phyloP scores from a whole-genome alignment of 495 filamentous ascomycete species.

The Penicillium antarcticum region DNA sequence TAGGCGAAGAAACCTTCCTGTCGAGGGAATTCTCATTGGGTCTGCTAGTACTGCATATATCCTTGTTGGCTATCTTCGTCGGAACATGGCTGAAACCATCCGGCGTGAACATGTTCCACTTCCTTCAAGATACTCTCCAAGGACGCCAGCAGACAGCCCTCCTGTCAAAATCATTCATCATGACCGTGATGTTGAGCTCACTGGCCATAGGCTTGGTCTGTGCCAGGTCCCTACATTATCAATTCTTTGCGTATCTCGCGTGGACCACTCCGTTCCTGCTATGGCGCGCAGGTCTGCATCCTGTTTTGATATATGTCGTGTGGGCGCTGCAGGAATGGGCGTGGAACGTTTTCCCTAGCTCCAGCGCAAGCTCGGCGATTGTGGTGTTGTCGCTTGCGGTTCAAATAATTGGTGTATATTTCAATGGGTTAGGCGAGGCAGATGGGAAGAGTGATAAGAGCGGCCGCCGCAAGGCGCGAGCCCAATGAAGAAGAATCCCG shows the following conservation, averaged over 20 bases:
- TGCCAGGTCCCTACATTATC: slow-evolving; percentile 89
- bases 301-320: slow-evolving; percentile 62
- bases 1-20: slow-evolving; percentile 78
- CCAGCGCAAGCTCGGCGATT: slow-evolving; percentile 67
- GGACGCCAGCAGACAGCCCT: slow-evolving; percentile 52
- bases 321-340: slow-evolving; percentile 93
- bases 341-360: slow-evolving; percentile 97
- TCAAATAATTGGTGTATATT: slow-evolving; percentile 51
- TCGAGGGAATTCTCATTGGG: slow-evolving; percentile 67
- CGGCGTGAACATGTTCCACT: slow-evolving; percentile 40
- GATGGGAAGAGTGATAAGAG: slow-evolving; percentile 10
- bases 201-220: slow-evolving; percentile 85
- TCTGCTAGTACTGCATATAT: slow-evolving; percentile 67
- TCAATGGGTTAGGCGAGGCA: slow-evolving; percentile 20
- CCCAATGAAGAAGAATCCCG: slow-evolving; percentile 15
- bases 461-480: slow-evolving; percentile 15
- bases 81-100: slow-evolving; percentile 56
- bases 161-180: slow-evolving; percentile 70
- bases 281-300: slow-evolving; percentile 76
- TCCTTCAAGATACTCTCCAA: slow-evolving; percentile 49
- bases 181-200: slow-evolving; percentile 74
- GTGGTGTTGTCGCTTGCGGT: slow-evolving; percentile 69
- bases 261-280: slow-evolving; percentile 91
- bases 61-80: slow-evolving; percentile 60
- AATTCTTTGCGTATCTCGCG: slow-evolving; percentile 91